Conservation (phyloP, 495 filamentous ascomycete species). For the Cudoniella acicularis region DNA sequence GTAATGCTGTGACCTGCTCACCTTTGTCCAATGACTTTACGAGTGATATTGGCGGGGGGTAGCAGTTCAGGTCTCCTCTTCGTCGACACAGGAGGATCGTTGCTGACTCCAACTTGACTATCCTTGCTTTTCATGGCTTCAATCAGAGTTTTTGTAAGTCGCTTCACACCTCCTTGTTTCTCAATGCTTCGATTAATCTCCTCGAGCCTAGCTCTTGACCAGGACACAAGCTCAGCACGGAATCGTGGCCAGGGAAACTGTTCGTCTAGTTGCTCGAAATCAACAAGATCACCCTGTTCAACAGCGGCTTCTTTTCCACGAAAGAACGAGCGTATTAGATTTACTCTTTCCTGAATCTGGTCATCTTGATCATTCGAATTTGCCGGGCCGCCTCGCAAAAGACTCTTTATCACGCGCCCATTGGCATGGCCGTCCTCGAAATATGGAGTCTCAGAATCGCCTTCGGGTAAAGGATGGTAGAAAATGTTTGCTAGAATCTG, state of each 20-base stretch:
- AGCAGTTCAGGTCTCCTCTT: background rate
- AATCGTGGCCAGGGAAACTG: constrained; percentile 32
- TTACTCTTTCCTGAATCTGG: constrained; percentile 21
- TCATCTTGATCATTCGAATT: constrained; percentile 5
- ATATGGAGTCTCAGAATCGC: background rate
- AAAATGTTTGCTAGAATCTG: constrained; percentile 25
- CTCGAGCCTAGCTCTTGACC: constrained; percentile 24
- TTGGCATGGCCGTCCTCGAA: constrained; percentile 10
- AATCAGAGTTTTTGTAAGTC: constrained; percentile 20
- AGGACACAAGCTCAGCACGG: constrained; percentile 16
- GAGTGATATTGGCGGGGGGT: constrained; percentile 7
- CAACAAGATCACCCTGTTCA: constrained; percentile 23
- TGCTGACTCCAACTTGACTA: constrained; percentile 11
- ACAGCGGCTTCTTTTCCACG: constrained; percentile 12
- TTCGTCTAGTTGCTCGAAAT: constrained; percentile 29
- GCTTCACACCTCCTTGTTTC: constrained; percentile 25
- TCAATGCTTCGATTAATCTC: constrained; percentile 24
- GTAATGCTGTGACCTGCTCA: constrained; percentile 4
- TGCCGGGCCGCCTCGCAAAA: constrained; percentile 4
- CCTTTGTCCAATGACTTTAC: constrained; percentile 5
- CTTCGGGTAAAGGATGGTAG: constrained; percentile 10
- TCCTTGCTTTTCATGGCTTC: constrained; percentile 10
- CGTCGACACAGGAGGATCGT: constrained; percentile 2
- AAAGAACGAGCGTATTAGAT: constrained; percentile 27
- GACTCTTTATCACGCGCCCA: constrained; percentile 8